Percentiles rank a stretch among this genome's conserved stretches.
phyloP scores from a whole-genome alignment of 371 early-diverging fungal genomes.

The Apophysomyces trapeziformis region DNA sequence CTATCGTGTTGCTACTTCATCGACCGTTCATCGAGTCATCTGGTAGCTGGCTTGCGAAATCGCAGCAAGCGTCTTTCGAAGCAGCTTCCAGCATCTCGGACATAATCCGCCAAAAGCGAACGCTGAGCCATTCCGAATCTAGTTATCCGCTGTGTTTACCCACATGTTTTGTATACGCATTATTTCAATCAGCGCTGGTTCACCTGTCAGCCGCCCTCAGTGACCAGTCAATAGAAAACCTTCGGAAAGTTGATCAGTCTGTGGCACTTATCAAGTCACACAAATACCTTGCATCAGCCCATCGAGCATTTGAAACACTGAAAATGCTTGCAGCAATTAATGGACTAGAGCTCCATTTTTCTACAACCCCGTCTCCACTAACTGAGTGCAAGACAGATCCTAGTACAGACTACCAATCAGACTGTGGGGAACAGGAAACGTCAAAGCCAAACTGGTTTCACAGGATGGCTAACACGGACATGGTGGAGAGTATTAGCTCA shows the following conservation, averaged over 20 bases:
- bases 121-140: background rate
- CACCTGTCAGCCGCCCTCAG: constrained; percentile 19
- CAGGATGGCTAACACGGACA: constrained; percentile 46
- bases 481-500: constrained; percentile 47
- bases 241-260: constrained; percentile 13
- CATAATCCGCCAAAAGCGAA: constrained; percentile 8
- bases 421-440: constrained; percentile 4
- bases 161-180: constrained; percentile 22
- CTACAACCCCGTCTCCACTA: background rate
- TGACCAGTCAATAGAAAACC: constrained; percentile 12
- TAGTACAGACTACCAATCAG: background rate
- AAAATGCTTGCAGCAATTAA: constrained; percentile 10
- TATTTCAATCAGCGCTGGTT: constrained; percentile 20
- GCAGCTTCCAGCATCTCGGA: constrained; percentile 19
- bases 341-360: background rate
- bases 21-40: constrained; percentile 46
- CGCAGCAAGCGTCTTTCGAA: constrained; percentile 16
- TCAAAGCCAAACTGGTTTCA: constrained; percentile 4
- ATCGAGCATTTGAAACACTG: constrained; percentile 15
- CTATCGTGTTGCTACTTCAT: constrained; percentile 51
- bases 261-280: constrained; percentile 14
- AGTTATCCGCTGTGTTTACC: constrained; percentile 18
- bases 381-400: constrained; percentile 8
- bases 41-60: constrained; percentile 9
- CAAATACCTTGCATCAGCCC: constrained; percentile 15